Evolutionary conservation across 192 early-diverging fungal genomes (phyloP), one percentile per base, ranked within the genome.

Genomic region (Chytriomyces hyalinus): DNA sequence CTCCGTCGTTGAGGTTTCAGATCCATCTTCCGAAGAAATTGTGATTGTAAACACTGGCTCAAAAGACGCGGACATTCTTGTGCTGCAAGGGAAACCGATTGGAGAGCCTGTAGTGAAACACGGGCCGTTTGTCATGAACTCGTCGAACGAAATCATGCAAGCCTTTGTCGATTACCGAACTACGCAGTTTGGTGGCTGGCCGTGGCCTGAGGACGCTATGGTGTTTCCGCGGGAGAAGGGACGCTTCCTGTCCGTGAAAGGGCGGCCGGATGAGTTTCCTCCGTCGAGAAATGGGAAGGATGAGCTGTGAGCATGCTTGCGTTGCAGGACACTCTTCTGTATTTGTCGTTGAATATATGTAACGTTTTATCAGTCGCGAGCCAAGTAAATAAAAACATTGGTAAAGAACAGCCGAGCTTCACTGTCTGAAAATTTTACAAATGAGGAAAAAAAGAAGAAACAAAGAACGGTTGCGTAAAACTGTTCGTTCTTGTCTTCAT

Each of bases 101-200:
- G 79, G 69, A 46, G 88, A 90, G 67, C 88, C 88, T 5, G 80
- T 90, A 53, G 86, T 84, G 0, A 85, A 88, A 65, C 85, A 89
- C 59, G 88, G 88, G 1, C 88, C 88, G 2, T 90, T 90, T 76
- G 88, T 90, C 22, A 86, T 85, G 87, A 90, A 90, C 73, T 78
- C 80, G 11, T 75, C 76, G 62, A 74, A 85, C 7, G 87, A 89
- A 75, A 90, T 89, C 65, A 64, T 20, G 17, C 28, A 79, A 65
- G 69, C 68, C 6, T 75, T 82, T 48, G 10, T 5, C 20, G 78
- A 80, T 20, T 80, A 80, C 61, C 28, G 73, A 13, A 10, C 51
- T 10, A 80, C 79, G 11, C 59, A 71, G 46, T 80, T 80, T 67
- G 79, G 79, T 66, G 79, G 79, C 22, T 80, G 79, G 79, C 68